These are phyloP conservation scores for Dioszegia hungarica DNA, from an alignment of 768 basidiomycete species.

Conservation along the genomic window DNA sequence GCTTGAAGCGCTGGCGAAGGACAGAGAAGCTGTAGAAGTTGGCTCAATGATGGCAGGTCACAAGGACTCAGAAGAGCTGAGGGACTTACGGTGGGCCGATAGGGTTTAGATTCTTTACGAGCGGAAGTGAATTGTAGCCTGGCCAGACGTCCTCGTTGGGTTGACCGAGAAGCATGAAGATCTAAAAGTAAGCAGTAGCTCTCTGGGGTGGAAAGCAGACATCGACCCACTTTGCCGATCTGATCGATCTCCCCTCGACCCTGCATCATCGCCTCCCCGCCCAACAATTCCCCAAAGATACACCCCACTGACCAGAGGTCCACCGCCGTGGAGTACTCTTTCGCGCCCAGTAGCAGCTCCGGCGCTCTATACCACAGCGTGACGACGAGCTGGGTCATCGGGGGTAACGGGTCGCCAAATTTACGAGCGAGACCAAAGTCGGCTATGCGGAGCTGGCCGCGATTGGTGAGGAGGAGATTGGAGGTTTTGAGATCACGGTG, in stretches of 20 bases:
- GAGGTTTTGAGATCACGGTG: slow-evolving; percentile 97
- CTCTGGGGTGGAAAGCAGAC: neutral
- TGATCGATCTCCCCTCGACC: slow-evolving; percentile 94
- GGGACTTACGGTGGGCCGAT: slow-evolving; percentile 44
- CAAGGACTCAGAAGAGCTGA: neutral
- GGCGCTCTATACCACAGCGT: slow-evolving; percentile 87
- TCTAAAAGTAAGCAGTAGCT: slow-evolving; percentile 48
- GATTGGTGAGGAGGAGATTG: slow-evolving; percentile 97
- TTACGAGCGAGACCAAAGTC: slow-evolving; percentile 95
- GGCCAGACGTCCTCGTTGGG: slow-evolving; percentile 85
- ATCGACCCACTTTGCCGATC: slow-evolving; percentile 61
- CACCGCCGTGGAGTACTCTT: slow-evolving; percentile 87
- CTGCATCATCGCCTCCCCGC: slow-evolving; percentile 95
- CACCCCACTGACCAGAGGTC: slow-evolving; percentile 99
- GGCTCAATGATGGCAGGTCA: neutral
- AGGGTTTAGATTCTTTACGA: slow-evolving; percentile 67
- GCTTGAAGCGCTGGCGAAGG: slow-evolving; percentile 76
- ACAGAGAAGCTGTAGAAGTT: slow-evolving; percentile 49
- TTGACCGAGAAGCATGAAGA: slow-evolving; percentile 91
- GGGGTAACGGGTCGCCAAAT: slow-evolving; percentile 93
- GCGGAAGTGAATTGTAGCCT: slow-evolving; percentile 69
- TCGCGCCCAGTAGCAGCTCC: slow-evolving; percentile 88
- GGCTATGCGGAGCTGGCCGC: slow-evolving; percentile 96
- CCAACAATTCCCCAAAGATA: slow-evolving; percentile 91
- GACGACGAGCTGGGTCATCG: slow-evolving; percentile 95